Conservation (phyloP, 108 stramenopile genomes). For the Nitzschia palea region DNA sequence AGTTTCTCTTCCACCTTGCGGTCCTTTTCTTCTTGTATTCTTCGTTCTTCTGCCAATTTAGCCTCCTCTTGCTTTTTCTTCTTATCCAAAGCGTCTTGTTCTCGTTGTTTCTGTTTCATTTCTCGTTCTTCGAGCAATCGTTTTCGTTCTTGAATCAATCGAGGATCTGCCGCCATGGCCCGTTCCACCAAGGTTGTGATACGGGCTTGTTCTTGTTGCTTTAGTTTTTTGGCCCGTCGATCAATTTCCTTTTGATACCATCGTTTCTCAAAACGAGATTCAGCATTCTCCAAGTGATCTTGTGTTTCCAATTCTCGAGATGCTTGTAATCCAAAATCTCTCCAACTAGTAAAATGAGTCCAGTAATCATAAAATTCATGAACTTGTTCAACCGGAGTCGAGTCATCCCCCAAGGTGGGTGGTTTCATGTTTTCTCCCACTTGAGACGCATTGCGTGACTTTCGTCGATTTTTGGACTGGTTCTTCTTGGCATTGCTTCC, state of each 20-base stretch:
- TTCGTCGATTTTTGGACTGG: constrained; percentile 39
- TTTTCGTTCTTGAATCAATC: constrained; percentile 73
- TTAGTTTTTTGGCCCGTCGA: constrained; percentile 85
- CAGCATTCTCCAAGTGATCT: constrained; percentile 80
- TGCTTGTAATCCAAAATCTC: constrained; percentile 91
- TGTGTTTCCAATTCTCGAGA: constrained; percentile 77
- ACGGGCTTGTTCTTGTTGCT: constrained; percentile 91
- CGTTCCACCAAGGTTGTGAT: constrained; percentile 90
- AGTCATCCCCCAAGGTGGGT: constrained; percentile 87
- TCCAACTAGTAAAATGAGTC: constrained; percentile 94
- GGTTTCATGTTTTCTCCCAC: constrained; percentile 30
- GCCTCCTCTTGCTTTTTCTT: constrained; percentile 45
- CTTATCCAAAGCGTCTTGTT: constrained; percentile 55
- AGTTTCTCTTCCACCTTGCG: constrained; percentile 46
- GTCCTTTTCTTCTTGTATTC: constrained; percentile 55
- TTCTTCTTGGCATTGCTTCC: constrained; percentile 23
- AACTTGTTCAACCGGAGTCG: constrained; percentile 86
- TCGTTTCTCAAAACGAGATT: constrained; percentile 92
- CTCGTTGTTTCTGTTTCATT: constrained; percentile 44
- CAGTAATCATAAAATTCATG: constrained; percentile 96
- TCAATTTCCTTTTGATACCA: constrained; percentile 99
- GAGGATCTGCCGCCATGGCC: constrained; percentile 92
- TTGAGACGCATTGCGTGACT: constrained; percentile 15
- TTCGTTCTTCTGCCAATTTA: constrained; percentile 35
- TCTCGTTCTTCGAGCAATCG: constrained; percentile 55